Evolutionary conservation across 1,284 basidiomycete species (phyloP), one percentile per base, ranked within the genome.

Genomic region (Leccinum subatratum): DNA sequence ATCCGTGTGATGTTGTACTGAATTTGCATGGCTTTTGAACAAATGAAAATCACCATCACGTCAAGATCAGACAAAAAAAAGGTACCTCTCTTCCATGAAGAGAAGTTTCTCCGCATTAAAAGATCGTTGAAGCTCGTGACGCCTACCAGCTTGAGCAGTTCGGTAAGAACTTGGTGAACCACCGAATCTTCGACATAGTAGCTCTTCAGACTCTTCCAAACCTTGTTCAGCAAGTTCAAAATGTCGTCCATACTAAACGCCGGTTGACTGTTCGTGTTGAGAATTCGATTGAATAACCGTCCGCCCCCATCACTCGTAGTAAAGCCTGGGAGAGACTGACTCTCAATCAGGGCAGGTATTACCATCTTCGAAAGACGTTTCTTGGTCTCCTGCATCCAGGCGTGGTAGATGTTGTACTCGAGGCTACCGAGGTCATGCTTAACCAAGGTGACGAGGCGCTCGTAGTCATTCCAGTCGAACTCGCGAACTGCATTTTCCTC

Each of bases 331-430:
- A 99, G 81, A 22, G 96, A 96, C 78, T 99, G 97, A 70, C 93
- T 96, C 80, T 99, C 97, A 73, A 99, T 95, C 70, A 99, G 81
- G 4, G 97, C 97, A 20, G 97, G 97, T 66, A 99, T 95, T 63
- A 99, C 94, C 96, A 99, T 99, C 84, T 98, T 98, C 69, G 90
- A 86, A 58, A 99, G 82, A 69, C 91, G 91, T 82, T 96, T 97
- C 88, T 99, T 99, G 58, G 95, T 94, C 81, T 99, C 97, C 68
- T 94, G 83, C 94, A 99, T 99, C 93, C 95, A 98, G 0, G 96
- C 98, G 79, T 99, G 96, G 78, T 98, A 99, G 79, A 99, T 97
- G 83, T 99, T 99, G 82, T 98, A 99, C 81, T 99, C 96, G 73
- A 99, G 83, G 71, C 93, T 96, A 80, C 99, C 97, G 59, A 99